These are phyloP conservation scores for Phycomyces nitens DNA, from an alignment of 192 early-diverging fungal genomes.

Conservation along the genomic window DNA sequence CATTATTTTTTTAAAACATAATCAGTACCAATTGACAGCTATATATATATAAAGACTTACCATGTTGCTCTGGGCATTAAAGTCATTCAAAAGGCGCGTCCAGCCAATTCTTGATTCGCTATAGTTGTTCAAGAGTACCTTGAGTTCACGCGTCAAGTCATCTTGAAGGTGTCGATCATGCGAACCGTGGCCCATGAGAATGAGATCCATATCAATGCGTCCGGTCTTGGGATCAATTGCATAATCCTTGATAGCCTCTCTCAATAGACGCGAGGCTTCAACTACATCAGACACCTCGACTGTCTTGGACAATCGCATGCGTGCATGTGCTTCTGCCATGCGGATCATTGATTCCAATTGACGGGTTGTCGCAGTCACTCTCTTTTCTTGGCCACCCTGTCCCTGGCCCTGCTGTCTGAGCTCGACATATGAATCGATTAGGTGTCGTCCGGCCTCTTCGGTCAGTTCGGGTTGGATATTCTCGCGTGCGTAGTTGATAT, in stretches of 20 bases:
- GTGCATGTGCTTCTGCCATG: slow-evolving; percentile 88
- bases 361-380: slow-evolving; percentile 88
- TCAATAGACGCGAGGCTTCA: slow-evolving; percentile 85
- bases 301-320: slow-evolving; percentile 71
- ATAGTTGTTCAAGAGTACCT: slow-evolving; percentile 33
- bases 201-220: slow-evolving; percentile 87
- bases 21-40: background rate
- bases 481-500: slow-evolving; percentile 86
- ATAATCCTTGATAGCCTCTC: slow-evolving; percentile 83
- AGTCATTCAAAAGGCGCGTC: slow-evolving; percentile 40
- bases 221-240: slow-evolving; percentile 95
- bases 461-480: slow-evolving; percentile 71
- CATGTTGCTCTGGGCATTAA: slow-evolving; percentile 44
- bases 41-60: slow-evolving; percentile 29
- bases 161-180: slow-evolving; percentile 64
- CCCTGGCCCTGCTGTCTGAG: slow-evolving; percentile 72
- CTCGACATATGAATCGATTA: slow-evolving; percentile 81
- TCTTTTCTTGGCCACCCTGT: slow-evolving; percentile 42
- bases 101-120: slow-evolving; percentile 36
- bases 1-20: slow-evolving; percentile 12
- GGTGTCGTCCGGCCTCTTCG: slow-evolving; percentile 70
- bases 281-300: slow-evolving; percentile 84
- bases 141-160: slow-evolving; percentile 55
- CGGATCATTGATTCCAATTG: slow-evolving; percentile 98
- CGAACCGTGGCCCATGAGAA: slow-evolving; percentile 82